Evolutionary conservation across 352 stramenopile genomes (phyloP).

Genomic region (Globisporangium barbulae): DNA sequence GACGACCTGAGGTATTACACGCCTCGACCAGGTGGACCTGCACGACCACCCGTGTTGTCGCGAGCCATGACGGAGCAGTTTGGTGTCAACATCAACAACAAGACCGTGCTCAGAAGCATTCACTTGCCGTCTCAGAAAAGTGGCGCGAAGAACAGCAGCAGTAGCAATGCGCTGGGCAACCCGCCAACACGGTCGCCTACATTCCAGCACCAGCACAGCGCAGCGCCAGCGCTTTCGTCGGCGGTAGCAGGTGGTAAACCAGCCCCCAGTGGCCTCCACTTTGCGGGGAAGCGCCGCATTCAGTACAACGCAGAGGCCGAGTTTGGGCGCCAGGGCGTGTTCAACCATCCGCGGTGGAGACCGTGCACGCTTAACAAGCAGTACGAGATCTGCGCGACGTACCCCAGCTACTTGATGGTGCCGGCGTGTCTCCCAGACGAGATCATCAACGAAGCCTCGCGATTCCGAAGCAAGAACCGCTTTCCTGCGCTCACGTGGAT

Average conservation of each 20-base stretch:
- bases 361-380: constrained; percentile 56
- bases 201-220: constrained; percentile 47
- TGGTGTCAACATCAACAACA: constrained; percentile 12
- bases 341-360: constrained; percentile 67
- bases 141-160: neutral
- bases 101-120: neutral
- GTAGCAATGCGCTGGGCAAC: neutral
- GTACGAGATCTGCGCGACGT: constrained; percentile 72
- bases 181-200: constrained; percentile 10
- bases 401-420: constrained; percentile 73
- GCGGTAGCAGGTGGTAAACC: constrained; percentile 7
- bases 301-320: constrained; percentile 64
- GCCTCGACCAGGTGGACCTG: constrained; percentile 40
- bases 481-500: constrained; percentile 90
- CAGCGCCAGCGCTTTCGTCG: constrained; percentile 21
- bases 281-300: constrained; percentile 55
- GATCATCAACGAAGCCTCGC: constrained; percentile 56
- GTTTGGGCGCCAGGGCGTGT: constrained; percentile 56
- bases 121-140: neutral
- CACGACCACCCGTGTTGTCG: constrained; percentile 18
- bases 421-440: constrained; percentile 60
- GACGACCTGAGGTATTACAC: constrained; percentile 59
- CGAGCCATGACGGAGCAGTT: constrained; percentile 32
- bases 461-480: constrained; percentile 74
- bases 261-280: constrained; percentile 21